Evolutionary conservation across 257 asterid genomes (phyloP).

Genomic region (Cordia subcordata): DNA sequence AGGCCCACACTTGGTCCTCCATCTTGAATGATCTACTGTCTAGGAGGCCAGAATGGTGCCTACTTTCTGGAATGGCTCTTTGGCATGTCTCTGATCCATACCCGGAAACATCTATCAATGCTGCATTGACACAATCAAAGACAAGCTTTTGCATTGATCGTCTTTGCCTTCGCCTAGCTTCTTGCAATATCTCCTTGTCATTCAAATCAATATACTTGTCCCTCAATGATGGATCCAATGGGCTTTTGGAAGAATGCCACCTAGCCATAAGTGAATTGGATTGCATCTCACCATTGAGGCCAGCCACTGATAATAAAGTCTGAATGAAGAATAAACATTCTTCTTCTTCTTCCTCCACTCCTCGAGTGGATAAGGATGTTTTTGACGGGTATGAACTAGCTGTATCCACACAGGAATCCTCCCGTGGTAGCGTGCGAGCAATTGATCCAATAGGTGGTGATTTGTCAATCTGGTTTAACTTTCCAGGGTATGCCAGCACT

Average conservation of each 20-base stretch:
- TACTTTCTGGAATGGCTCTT: constrained; percentile 25
- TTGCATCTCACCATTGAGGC: constrained; percentile 52
- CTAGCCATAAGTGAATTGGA: constrained; percentile 34
- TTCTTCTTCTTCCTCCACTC: constrained; percentile 52
- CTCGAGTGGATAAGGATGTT: constrained; percentile 35
- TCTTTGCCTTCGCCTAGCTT: constrained; percentile 64
- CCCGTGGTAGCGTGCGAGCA: constrained; percentile 75
- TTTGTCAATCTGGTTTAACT: constrained; percentile 76
- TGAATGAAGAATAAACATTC: constrained; percentile 64
- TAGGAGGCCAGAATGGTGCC: constrained; percentile 16
- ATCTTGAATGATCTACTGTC: constrained; percentile 19
- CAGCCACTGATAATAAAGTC: constrained; percentile 56
- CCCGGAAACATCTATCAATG: constrained; percentile 51
- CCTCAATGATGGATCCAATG: constrained; percentile 73
- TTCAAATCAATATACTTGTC: constrained; percentile 52
- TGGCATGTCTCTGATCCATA: constrained; percentile 40
- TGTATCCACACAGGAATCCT: constrained; percentile 51
- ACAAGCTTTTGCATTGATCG: constrained; percentile 78
- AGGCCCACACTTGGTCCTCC: constrained; percentile 65
- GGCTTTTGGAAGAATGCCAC: constrained; percentile 84
- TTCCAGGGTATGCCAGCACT: constrained; percentile 24
- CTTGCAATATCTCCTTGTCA: constrained; percentile 51
- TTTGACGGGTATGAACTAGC: constrained; percentile 53
- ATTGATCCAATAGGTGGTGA: constrained; percentile 97
- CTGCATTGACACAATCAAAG: constrained; percentile 73